Percentiles rank a stretch among this genome's conserved stretches.
phyloP scores from a whole-genome alignment of 2,329 filamentous ascomycete genomes.

The Paraconiothyrium brasiliense region DNA sequence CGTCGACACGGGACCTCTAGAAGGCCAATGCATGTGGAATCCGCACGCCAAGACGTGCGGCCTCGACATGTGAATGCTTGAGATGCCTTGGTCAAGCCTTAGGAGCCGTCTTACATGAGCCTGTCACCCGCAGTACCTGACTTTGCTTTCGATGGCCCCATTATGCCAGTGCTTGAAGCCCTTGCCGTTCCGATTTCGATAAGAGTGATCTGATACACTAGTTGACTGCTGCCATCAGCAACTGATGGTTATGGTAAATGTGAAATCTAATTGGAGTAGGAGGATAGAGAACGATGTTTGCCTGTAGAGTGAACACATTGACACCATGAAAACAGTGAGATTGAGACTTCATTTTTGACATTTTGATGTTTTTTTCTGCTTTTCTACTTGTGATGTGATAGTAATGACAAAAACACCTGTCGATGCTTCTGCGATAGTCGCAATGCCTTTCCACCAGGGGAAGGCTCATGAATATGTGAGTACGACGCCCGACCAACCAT shows the following conservation, averaged over 20 bases:
- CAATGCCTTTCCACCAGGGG: neutral
- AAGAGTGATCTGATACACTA: no score
- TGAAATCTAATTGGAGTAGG: no score
- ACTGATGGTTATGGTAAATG: no score
- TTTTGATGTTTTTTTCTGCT: conserved; percentile 1
- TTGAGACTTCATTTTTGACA: neutral
- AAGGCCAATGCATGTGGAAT: neutral
- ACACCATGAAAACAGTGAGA: neutral
- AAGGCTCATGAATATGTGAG: neutral
- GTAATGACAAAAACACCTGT: neutral
- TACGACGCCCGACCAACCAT: neutral
- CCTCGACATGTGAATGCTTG: neutral
- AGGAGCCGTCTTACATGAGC: neutral
- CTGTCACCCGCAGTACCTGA: no score
- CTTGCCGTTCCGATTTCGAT: no score
- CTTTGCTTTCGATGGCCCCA: no score
- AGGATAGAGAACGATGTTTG: no score
- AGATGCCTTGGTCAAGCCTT: neutral
- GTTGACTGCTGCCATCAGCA: no score
- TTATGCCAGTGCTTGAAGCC: no score
- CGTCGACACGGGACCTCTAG: neutral
- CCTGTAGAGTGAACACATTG: neutral
- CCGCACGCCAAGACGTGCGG: neutral
- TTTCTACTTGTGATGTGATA: neutral
- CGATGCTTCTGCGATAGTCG: neutral